Base-by-base conservation (phyloP, 306 rosid genomes). In the Coriaria nepalensis region DNA sequence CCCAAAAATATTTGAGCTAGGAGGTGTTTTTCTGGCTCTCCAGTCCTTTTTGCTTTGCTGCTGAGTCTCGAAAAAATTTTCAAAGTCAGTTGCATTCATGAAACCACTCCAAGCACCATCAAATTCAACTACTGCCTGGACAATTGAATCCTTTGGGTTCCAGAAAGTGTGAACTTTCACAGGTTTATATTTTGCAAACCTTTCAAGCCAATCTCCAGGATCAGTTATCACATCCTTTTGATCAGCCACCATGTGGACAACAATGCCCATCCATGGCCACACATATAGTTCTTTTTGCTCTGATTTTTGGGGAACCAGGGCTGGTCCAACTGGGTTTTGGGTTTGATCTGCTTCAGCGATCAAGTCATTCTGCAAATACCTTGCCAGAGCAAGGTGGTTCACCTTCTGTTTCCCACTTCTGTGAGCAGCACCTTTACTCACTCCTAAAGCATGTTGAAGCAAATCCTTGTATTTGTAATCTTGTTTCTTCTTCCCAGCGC, bases 221-320 rank as follows among this genome's bases (percentile, higher is more conserved):
- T 66, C 77, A 13, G 37, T 60, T 5, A 64, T 50, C 36, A 49
- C 50, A 60, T 78, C 80, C 37, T 63, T 54, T 13, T 50, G 56
- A 35, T 69, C 56, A 15, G 49, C 52, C 52, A 39, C 38, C 36
- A 90, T 69, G 63, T 81, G 81, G 14, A 80, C 75, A 47, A 90
- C 37, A 9, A 90, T 66, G 44, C 95, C 93, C 35, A 78, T 90
- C 98, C 98, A 90, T 4, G 98, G 98, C 98, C 95, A 90, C 43
- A 82, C 94, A 37, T 74, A 85, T 4, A 65, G 71, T 20, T 85
- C 81, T 40, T 72, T 86, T 55, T 56, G 65, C 47, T 67, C 74
- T 4, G 60, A 46, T 41, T 69, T 58, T 54, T 56, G 77, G 47
- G 47, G 15, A 34, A 69, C 71, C 20, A 78, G 64, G 40, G 40